These are phyloP conservation scores for Aspergillus quadrilineatus DNA, from an alignment of 2,329 filamentous ascomycete genomes.

Conservation along the genomic window DNA sequence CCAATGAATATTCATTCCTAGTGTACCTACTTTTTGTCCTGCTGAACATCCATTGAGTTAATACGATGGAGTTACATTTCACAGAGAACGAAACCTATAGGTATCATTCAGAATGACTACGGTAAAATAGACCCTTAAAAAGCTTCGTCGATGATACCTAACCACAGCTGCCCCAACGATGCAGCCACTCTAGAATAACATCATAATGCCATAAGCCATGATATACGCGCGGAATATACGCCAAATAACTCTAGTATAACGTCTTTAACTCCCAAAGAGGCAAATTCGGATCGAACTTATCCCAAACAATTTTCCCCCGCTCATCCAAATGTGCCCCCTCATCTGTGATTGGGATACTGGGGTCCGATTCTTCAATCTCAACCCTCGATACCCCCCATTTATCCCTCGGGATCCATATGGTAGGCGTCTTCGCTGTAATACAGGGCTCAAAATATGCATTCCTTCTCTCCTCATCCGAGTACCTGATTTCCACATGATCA, in stretches of 20 bases:
- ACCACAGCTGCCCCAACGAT: too few relatives aligned
- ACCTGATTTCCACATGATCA: constrained; percentile 55
- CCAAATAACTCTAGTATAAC: constrained; percentile 42
- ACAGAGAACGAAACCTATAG: too few relatives aligned
- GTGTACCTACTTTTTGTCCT: too few relatives aligned
- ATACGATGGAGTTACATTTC: too few relatives aligned
- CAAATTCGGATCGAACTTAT: constrained; percentile 55
- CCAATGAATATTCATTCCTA: too few relatives aligned
- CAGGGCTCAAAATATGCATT: constrained; percentile 74
- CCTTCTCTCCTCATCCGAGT: constrained; percentile 60
- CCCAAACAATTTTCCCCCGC: constrained; percentile 65
- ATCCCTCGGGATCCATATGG: constrained; percentile 81
- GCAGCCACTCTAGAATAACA: too few relatives aligned
- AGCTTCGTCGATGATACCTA: too few relatives aligned
- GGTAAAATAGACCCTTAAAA: too few relatives aligned
- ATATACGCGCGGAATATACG: background rate
- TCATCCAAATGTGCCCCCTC: constrained; percentile 69
- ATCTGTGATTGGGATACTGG: constrained; percentile 75
- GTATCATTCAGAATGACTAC: too few relatives aligned
- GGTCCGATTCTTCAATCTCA: constrained; percentile 70
- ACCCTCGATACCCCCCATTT: constrained; percentile 70
- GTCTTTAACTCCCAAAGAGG: constrained; percentile 57
- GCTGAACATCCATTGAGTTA: too few relatives aligned
- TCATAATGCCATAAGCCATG: background rate
- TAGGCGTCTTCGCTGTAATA: constrained; percentile 60